Percentiles rank a stretch among this genome's conserved stretches.
Conservation (phyloP, 306 rosid genomes). For the Acmispon strigosus region DNA sequence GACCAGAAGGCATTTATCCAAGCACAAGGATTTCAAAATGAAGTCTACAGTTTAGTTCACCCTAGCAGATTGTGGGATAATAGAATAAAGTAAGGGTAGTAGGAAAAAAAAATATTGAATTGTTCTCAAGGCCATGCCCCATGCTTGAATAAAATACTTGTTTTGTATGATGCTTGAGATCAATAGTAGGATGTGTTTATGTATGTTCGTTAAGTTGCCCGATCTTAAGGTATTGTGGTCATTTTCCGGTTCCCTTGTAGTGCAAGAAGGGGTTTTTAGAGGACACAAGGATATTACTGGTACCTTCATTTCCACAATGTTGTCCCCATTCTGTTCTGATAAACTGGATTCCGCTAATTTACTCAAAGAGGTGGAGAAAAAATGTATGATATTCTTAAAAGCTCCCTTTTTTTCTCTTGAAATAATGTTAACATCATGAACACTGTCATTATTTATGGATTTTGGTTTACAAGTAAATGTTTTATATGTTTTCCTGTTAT, state of each 20-base stretch:
- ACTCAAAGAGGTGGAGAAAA: neutral
- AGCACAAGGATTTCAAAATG: neutral
- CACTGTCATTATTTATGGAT: neutral
- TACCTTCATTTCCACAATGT: neutral
- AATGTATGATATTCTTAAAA: neutral
- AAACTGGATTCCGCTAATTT: neutral
- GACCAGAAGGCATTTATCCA: neutral
- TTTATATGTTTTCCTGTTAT: neutral
- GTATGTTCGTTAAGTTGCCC: neutral
- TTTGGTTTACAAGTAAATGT: constrained; percentile 5
- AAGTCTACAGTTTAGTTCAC: neutral
- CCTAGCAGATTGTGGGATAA: neutral
- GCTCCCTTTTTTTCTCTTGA: neutral
- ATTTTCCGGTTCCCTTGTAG: constrained; percentile 6
- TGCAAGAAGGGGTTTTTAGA: neutral
- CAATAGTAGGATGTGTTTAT: neutral
- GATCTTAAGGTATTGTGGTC: neutral
- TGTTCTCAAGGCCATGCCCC: neutral
- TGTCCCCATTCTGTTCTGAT: neutral
- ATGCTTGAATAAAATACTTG: neutral
- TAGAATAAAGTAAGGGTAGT: neutral
- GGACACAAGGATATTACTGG: neutral
- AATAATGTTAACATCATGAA: constrained; percentile 1
- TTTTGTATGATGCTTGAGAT: neutral
- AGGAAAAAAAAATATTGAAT: neutral